phyloP scores from a whole-genome alignment of 148 eudicot genomes.

The Amaranthus hypochondriacus region DNA sequence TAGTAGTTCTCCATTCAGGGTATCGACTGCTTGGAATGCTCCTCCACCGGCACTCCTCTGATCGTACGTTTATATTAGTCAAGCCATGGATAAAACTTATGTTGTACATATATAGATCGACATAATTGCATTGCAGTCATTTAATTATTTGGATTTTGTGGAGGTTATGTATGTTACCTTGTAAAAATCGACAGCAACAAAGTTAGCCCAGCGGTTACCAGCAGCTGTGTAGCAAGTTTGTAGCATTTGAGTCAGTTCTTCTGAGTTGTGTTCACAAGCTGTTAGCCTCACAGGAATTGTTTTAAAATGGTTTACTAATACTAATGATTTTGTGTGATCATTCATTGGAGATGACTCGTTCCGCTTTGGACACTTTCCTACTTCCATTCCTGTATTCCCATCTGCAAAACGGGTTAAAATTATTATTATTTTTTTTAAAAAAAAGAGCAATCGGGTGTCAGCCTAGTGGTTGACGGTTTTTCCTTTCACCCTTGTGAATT shows the following conservation, averaged over 20 bases:
- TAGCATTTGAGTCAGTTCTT: slow-evolving; percentile 20
- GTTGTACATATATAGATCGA: background rate
- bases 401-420: slow-evolving; percentile 9
- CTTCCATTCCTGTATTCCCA: slow-evolving; percentile 31
- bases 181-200: slow-evolving; percentile 38
- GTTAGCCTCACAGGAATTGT: slow-evolving; percentile 22
- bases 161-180: slow-evolving; percentile 17
- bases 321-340: slow-evolving; percentile 28
- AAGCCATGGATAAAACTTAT: background rate
- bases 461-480: too few relatives aligned
- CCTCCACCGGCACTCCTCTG: slow-evolving; percentile 42
- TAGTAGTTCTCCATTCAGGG: slow-evolving; percentile 30
- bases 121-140: background rate
- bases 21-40: slow-evolving; percentile 29
- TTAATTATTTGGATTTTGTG: too few relatives aligned
- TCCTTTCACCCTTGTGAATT: too few relatives aligned
- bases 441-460: background rate
- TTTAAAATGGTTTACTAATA: slow-evolving; percentile 31
- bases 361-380: slow-evolving; percentile 29
- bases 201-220: slow-evolving; percentile 37
- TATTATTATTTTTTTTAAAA: background rate
- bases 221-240: slow-evolving; percentile 26
- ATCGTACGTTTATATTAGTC: background rate
- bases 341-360: slow-evolving; percentile 27
- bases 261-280: slow-evolving; percentile 31